Base-by-base conservation (phyloP, 768 basidiomycete species). In the Tricholoma sp. region DNA sequence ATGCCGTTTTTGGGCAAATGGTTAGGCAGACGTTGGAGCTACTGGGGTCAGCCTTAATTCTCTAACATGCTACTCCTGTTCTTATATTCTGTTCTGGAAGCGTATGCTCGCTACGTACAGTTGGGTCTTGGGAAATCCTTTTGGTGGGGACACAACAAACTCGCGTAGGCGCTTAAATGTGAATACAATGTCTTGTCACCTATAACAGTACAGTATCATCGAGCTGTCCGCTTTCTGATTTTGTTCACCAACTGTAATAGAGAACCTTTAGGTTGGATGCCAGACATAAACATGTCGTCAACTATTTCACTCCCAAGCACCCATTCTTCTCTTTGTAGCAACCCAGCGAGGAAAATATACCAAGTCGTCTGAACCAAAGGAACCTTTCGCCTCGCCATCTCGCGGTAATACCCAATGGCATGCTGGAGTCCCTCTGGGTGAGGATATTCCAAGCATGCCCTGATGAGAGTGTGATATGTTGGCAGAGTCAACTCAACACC, bases 1-100 rank as follows among this genome's bases (percentile, higher is more conserved):
- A 74, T 97, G 56, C 94, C 94, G 2, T 88, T 85, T 73, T 68
- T 94, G 57, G 94, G 94, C 53, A 94, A 91, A 68, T 96, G 85
- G 82, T 67, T 94, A 34, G 94, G 94, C 31, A 78, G 94, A 65
- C 81, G 81, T 68, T 93, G 88, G 80, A 90, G 89, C 62, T 80
- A 92, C 65, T 89, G 89, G 84, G 83, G 94, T 95, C 63, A 69
- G 86, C 57, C 37, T 37, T 78, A 6, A 31, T 44, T 57, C 36
- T 49, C 57, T 42, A 24, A 42, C 47, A 20, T 41, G 28, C 39
- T 34, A 28, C n/a, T 42, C 50, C 48, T 52, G 37, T 24, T 57
- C 53, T 28, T 33, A 57, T 47, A 42, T 54, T 57, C 59, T 59
- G 34, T 33, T 61, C 60, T 48, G 17, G 28, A 64, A 91, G 90